These are phyloP conservation scores for Didymella segeticola DNA, from an alignment of 2,329 filamentous ascomycete species.

Conservation along the genomic window DNA sequence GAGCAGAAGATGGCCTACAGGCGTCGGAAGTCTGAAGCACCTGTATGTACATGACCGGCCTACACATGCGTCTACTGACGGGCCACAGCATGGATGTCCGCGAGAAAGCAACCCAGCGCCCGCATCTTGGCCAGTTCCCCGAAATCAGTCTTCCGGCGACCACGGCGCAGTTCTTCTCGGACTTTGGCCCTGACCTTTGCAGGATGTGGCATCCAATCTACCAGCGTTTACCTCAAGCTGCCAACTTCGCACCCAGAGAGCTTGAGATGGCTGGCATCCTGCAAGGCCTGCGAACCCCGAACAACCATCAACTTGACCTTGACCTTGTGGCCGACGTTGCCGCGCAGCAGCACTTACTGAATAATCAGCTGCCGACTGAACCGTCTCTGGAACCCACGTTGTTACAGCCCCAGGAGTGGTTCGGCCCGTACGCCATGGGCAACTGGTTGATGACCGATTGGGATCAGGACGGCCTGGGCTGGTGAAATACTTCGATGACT, in stretches of 20 bases:
- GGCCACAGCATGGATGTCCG: slow-evolving; percentile 34
- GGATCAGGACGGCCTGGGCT: slow-evolving; percentile 37
- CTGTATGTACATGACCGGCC: slow-evolving; percentile 16
- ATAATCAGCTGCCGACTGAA: slow-evolving; percentile 20
- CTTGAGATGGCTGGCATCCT: slow-evolving; percentile 44
- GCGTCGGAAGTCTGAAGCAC: slow-evolving; percentile 41
- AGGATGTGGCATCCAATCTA: slow-evolving; percentile 40
- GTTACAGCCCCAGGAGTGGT: slow-evolving; percentile 42
- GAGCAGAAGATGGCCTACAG: slow-evolving; percentile 41
- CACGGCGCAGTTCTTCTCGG: slow-evolving; percentile 38
- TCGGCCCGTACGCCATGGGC: slow-evolving; percentile 38
- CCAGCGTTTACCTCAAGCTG: slow-evolving; percentile 27
- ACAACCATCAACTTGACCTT: slow-evolving; percentile 28
- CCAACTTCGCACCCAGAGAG: slow-evolving; percentile 30
- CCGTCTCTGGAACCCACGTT: slow-evolving; percentile 33
- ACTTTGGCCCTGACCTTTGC: slow-evolving; percentile 43
- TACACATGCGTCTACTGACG: background rate
- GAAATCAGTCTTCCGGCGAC: slow-evolving; percentile 35
- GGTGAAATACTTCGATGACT: slow-evolving; percentile 12
- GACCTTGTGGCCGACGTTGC: slow-evolving; percentile 22
- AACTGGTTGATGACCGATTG: slow-evolving; percentile 46
- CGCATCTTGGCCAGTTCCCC: slow-evolving; percentile 36
- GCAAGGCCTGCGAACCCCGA: slow-evolving; percentile 37
- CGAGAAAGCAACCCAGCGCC: slow-evolving; percentile 38
- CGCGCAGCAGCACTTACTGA: slow-evolving; percentile 26